phyloP scores from a whole-genome alignment of 768 basidiomycete species.

The Roridomyces roridus region DNA sequence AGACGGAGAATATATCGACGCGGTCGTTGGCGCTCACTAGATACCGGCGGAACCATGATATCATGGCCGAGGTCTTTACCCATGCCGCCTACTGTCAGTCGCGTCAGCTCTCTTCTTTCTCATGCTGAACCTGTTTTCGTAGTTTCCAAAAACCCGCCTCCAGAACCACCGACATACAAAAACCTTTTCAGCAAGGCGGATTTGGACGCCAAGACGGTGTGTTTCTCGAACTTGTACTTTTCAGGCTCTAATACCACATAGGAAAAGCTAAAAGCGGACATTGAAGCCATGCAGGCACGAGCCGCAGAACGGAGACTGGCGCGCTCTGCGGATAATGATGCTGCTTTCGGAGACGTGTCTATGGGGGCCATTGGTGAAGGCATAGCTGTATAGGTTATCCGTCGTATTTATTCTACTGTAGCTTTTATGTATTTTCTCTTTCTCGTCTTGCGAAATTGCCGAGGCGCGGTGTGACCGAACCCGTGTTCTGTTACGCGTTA shows the following conservation, averaged over 20 bases:
- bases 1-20: conserved; percentile 73
- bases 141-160: conserved; percentile 51
- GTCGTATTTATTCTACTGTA: conserved; percentile 12
- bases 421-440: background rate
- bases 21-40: conserved; percentile 73
- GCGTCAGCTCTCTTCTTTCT: background rate
- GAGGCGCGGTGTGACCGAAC: conserved; percentile 18
- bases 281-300: conserved; percentile 55
- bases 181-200: conserved; percentile 61
- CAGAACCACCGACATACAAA: conserved; percentile 56
- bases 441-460: background rate
- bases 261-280: conserved; percentile 65
- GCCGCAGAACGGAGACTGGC: conserved; percentile 10
- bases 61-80: conserved; percentile 84
- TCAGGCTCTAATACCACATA: conserved; percentile 29
- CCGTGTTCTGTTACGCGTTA: conserved; percentile 5
- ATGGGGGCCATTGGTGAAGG: conserved; percentile 16
- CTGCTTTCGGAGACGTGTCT: conserved; percentile 12
- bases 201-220: conserved; percentile 61
- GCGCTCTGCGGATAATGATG: conserved; percentile 11
- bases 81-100: conserved; percentile 68
- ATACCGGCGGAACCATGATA: conserved; percentile 81
- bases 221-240: conserved; percentile 27
- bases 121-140: background rate
- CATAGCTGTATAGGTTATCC: conserved; percentile 12